A percentile compares a stretch with the other conserved stretches of the same genome.
phyloP scores from a whole-genome alignment of 1,139 yeast species.

The Taphrina communis region DNA sequence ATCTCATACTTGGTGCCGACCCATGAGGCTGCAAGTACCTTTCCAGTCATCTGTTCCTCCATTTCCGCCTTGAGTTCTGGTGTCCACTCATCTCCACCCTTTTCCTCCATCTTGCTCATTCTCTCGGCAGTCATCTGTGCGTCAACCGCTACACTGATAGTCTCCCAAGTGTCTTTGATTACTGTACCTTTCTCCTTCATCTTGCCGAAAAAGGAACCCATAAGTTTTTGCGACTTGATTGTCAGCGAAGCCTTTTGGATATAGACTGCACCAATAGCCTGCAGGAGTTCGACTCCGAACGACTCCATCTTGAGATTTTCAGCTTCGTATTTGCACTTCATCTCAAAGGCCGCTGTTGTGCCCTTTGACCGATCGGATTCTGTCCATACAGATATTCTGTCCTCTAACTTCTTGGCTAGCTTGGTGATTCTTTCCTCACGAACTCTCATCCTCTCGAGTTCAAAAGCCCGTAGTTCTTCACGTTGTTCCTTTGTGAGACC shows the following conservation, averaged over 20 bases:
- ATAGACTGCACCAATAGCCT: slow-evolving; percentile 81
- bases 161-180: slow-evolving; percentile 82
- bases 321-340: slow-evolving; percentile 75
- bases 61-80: slow-evolving; percentile 82
- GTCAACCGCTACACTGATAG: slow-evolving; percentile 83
- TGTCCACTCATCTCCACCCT: slow-evolving; percentile 66
- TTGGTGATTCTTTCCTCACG: slow-evolving; percentile 74
- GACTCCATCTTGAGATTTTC: slow-evolving; percentile 90
- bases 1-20: slow-evolving; percentile 89
- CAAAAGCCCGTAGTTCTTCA: slow-evolving; percentile 68
- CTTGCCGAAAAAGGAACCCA: slow-evolving; percentile 82
- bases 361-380: slow-evolving; percentile 79
- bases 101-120: slow-evolving; percentile 58
- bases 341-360: slow-evolving; percentile 69
- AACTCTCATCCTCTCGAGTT: slow-evolving; percentile 74
- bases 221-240: slow-evolving; percentile 71
- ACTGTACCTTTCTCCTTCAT: slow-evolving; percentile 87
- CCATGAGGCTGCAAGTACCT: slow-evolving; percentile 95
- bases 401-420: slow-evolving; percentile 67
- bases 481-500: slow-evolving; percentile 57
- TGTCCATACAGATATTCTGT: slow-evolving; percentile 74
- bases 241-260: slow-evolving; percentile 66
- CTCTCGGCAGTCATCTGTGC: slow-evolving; percentile 88
- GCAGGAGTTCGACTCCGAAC: slow-evolving; percentile 88
- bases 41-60: slow-evolving; percentile 70